phyloP scores from a whole-genome alignment of 805 yeast genomes.

The Komagataella mondaviorum region DNA sequence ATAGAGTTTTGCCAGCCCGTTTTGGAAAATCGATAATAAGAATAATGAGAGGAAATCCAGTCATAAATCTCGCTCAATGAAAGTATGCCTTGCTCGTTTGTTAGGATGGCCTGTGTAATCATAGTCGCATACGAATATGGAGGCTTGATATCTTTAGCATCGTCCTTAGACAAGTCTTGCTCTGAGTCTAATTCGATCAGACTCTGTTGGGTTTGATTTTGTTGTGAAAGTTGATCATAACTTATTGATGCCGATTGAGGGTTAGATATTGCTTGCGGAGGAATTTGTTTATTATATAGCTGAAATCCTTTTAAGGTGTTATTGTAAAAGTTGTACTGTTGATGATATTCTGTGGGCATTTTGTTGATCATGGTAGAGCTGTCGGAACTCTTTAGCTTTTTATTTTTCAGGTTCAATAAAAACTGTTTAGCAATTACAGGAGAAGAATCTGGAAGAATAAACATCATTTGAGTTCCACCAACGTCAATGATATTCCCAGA shows the following conservation, averaged over 20 bases:
- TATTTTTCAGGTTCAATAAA: slow-evolving; percentile 20
- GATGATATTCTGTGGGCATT: background rate
- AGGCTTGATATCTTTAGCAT: slow-evolving; percentile 86
- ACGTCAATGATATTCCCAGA: slow-evolving; percentile 90
- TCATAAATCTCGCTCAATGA: slow-evolving; percentile 85
- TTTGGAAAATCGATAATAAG: slow-evolving; percentile 82
- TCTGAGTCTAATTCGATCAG: slow-evolving; percentile 6
- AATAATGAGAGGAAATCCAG: slow-evolving; percentile 80
- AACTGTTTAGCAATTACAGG: slow-evolving; percentile 49
- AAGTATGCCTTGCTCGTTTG: slow-evolving; percentile 77
- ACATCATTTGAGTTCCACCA: slow-evolving; percentile 99
- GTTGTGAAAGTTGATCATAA: slow-evolving; percentile 10
- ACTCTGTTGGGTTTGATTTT: background rate
- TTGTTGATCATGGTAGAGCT: background rate
- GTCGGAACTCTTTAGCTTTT: slow-evolving; percentile 7
- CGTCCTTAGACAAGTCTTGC: slow-evolving; percentile 73
- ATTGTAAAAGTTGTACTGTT: slow-evolving; percentile 1
- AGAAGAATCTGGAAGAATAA: slow-evolving; percentile 82
- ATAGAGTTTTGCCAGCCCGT: slow-evolving; percentile 99
- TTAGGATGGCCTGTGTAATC: slow-evolving; percentile 94
- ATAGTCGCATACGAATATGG: slow-evolving; percentile 95
- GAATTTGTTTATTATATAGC: slow-evolving; percentile 26
- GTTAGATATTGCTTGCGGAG: background rate
- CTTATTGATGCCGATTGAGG: background rate
- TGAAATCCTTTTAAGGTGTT: slow-evolving; percentile 31